These are phyloP conservation scores for Macadamia integrifolia DNA, from an alignment of 164 flowering plant genomes.

Conservation along the genomic window DNA sequence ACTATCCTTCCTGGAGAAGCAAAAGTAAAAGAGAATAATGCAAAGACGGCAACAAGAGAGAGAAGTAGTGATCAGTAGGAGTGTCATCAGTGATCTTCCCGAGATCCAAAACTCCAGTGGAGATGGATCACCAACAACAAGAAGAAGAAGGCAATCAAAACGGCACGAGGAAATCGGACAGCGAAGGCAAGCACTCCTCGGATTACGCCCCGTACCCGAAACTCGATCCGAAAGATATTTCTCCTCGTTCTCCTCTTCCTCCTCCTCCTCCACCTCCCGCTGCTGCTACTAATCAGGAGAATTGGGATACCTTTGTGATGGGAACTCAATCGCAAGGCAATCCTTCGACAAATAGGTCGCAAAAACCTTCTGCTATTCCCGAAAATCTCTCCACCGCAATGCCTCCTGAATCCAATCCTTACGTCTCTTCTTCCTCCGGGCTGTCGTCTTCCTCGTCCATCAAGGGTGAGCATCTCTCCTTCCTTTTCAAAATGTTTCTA, in stretches of 20 bases:
- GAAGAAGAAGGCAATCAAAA: constrained; percentile 1
- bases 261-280: no score
- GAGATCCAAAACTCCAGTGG: no score
- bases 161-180: constrained; percentile 3
- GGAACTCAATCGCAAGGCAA: constrained; percentile 1
- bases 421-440: constrained; percentile 21
- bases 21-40: no score
- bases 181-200: not conserved
- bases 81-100: no score
- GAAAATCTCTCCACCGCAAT: constrained; percentile 15
- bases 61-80: no score
- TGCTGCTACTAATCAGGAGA: constrained; percentile 2
- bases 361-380: not conserved
- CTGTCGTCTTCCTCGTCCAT: constrained; percentile 16
- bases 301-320: constrained; percentile 18
- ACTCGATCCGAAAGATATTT: constrained; percentile 25
- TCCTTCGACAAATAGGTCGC: constrained; percentile 6
- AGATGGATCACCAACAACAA: constrained; percentile 4
- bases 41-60: no score
- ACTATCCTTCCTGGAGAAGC: no score
- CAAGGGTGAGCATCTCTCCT: constrained; percentile 21
- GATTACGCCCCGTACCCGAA: constrained; percentile 34
- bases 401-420: constrained; percentile 32
- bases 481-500: not conserved
- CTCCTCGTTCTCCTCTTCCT: constrained; percentile 16